phyloP scores from a whole-genome alignment of 2,329 filamentous ascomycete genomes.

The Epichloe glyceriae region DNA sequence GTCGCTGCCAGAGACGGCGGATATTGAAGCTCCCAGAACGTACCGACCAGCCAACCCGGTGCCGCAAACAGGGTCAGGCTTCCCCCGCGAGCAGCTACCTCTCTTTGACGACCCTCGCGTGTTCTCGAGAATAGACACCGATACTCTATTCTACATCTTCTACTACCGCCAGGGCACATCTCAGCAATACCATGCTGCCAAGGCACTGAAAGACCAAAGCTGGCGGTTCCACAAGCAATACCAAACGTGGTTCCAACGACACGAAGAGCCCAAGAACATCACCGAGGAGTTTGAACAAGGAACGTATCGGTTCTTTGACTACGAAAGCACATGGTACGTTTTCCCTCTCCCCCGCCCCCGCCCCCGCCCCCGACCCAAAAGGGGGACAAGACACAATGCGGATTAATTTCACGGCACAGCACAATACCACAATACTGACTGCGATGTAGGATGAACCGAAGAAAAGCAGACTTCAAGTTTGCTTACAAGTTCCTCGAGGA shows the following conservation, averaged over 20 bases:
- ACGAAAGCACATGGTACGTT: constrained; percentile 94
- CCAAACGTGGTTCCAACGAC: constrained; percentile 97
- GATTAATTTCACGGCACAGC: not conserved
- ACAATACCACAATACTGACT: constrained; percentile 8
- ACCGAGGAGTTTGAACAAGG: constrained; percentile 98
- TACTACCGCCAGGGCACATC: constrained; percentile 97
- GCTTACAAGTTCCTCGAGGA: constrained; percentile 96
- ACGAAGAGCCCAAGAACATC: constrained; percentile 96
- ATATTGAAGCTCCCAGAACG: constrained; percentile 69
- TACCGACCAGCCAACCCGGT: constrained; percentile 77
- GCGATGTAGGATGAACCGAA: constrained; percentile 80
- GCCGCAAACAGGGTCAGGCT: constrained; percentile 62
- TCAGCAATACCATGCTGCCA: constrained; percentile 89
- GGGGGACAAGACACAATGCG: too few relatives aligned
- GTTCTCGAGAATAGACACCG: constrained; percentile 82
- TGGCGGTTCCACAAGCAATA: constrained; percentile 99
- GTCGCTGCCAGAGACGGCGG: constrained; percentile 59
- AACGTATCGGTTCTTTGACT: constrained; percentile 98
- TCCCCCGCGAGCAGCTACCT: constrained; percentile 80
- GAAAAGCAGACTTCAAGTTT: constrained; percentile 97
- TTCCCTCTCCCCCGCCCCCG: not conserved
- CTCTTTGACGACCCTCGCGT: constrained; percentile 86
- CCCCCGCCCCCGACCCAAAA: not conserved
- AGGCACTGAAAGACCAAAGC: constrained; percentile 94
- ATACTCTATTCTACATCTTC: constrained; percentile 96